Base-by-base conservation (phyloP, 805 yeast species). In the Maudiozyma turicensis region DNA sequence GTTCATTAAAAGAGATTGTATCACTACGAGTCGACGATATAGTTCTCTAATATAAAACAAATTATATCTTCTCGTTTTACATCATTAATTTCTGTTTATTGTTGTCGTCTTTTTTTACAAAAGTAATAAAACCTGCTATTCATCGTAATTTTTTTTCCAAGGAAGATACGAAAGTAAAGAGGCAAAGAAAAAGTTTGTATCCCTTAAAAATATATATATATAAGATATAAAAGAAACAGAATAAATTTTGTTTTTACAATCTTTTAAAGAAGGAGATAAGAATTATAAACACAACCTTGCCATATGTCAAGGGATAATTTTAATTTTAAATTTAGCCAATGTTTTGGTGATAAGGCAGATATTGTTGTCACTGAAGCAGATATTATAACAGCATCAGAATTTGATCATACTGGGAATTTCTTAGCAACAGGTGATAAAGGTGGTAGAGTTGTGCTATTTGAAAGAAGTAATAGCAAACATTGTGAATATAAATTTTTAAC, bases 351-450 rank as follows among this genome's bases (percentile, higher is more conserved):
- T 68, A 93, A 95, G 68, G 96, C 96, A 44, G 99, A 93, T 66
- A 84, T 90, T 50, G 98, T 91, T 56, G 87, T 90, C 61, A 89
- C 96, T 3, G 98, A 90, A 64, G 96, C 97, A 4, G 99, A 93
- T 67, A 90, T 93, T 63, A 93, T 93, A 53, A 86, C 96, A 15
- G 87, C 99, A 2, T 97, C 93, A 40, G 98, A 93, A 70, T 93
- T 93, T 61, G 96, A 93, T 66, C 86, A 83, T 63, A 80, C 93
- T 7, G 99, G 99, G 46, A 89, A 93, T 64, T 93, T 84, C 63
- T 72, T 93, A 50, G 99, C 99, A 52, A 93, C 99, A 1, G 99
- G 99, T 53, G 99, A 93, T 71, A 82, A 90, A 63, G 99, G 99
- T 48, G 99, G 99, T 31, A 78, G 99, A 55, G 97, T 93, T 40